Conservation (phyloP, 2,329 filamentous ascomycete species). For the Colletotrichum coccodes region DNA sequence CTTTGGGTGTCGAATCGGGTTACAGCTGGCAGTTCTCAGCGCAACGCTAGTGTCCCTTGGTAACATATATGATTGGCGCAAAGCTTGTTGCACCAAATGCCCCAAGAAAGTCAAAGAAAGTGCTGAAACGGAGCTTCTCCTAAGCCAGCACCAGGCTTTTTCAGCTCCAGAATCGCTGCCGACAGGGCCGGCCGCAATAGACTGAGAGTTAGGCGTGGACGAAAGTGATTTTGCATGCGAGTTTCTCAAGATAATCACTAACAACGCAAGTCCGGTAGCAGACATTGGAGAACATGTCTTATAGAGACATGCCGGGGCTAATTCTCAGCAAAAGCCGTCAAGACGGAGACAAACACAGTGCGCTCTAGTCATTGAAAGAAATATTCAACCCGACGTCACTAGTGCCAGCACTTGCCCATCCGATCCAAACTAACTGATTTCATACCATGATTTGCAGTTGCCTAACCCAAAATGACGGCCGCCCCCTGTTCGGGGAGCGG, state of each 20-base stretch:
- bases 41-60: background rate
- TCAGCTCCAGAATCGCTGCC: background rate
- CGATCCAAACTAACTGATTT: background rate
- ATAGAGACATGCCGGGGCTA: too few species aligned
- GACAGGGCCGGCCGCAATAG: background rate
- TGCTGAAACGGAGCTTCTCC: background rate
- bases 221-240: background rate
- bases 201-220: background rate
- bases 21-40: background rate
- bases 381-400: slow-evolving; percentile 5
- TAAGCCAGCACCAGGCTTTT: background rate
- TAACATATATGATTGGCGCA: background rate
- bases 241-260: background rate
- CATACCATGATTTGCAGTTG: background rate
- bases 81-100: background rate
- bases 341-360: background rate
- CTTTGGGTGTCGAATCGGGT: background rate
- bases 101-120: background rate
- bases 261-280: background rate
- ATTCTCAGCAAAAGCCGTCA: background rate
- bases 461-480: background rate
- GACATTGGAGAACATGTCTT: background rate
- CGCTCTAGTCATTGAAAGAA: background rate
- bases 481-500: slow-evolving; percentile 4
- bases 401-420: background rate